phyloP scores from a whole-genome alignment of 2,329 filamentous ascomycete genomes.

The Fusarium mundagurra region DNA sequence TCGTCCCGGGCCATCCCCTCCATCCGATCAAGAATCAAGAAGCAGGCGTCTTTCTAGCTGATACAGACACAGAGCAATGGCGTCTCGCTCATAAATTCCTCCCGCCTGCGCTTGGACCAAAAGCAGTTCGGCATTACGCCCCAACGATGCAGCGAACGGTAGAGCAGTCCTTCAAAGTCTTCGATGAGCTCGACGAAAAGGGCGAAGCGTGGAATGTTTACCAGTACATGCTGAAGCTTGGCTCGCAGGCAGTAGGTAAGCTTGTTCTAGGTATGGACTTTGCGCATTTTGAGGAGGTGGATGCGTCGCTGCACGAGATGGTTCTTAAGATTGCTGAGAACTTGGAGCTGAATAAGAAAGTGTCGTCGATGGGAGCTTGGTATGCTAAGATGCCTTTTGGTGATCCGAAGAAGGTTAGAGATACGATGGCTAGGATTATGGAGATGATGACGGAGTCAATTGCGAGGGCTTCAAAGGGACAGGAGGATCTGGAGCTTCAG shows the following conservation, averaged over 20 bases:
- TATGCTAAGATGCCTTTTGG: slow-evolving; percentile 67
- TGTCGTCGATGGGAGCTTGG: slow-evolving; percentile 64
- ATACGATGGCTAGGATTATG: slow-evolving; percentile 47
- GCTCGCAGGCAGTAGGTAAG: slow-evolving; percentile 56
- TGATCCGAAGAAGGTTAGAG: slow-evolving; percentile 57
- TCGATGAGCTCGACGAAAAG: slow-evolving; percentile 61
- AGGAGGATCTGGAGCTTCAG: slow-evolving; percentile 53
- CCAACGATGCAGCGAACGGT: slow-evolving; percentile 66
- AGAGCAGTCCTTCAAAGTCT: slow-evolving; percentile 59
- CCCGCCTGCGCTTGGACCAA: slow-evolving; percentile 66
- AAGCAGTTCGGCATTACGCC: slow-evolving; percentile 68
- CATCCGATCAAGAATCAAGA: slow-evolving; percentile 53
- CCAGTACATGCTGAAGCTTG: slow-evolving; percentile 61
- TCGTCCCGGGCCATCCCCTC: slow-evolving; percentile 60
- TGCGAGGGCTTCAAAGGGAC: slow-evolving; percentile 47
- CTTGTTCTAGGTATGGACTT: slow-evolving; percentile 58
- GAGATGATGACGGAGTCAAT: slow-evolving; percentile 51
- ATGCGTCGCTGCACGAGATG: slow-evolving; percentile 62
- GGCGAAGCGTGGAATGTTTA: slow-evolving; percentile 60
- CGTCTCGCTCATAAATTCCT: slow-evolving; percentile 68
- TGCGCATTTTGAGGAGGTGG: slow-evolving; percentile 52
- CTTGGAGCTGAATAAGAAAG: slow-evolving; percentile 67
- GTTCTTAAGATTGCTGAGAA: slow-evolving; percentile 59
- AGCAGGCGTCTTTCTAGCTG: slow-evolving; percentile 57
- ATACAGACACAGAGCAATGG: slow-evolving; percentile 63